phyloP scores from a whole-genome alignment of 805 yeast genomes.

The Clavispora asparagi region DNA sequence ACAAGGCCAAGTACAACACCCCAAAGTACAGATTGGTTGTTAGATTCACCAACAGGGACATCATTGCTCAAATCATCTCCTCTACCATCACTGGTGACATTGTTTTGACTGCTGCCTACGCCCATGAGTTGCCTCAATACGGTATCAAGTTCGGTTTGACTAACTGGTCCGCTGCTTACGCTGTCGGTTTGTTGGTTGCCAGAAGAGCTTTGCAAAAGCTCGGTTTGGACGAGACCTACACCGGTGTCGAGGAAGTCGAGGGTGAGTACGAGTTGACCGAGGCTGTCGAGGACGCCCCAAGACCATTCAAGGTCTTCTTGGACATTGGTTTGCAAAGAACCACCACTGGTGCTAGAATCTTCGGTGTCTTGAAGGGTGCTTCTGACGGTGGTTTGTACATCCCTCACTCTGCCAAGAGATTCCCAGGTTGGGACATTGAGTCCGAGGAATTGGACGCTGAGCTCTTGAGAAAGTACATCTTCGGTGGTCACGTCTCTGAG shows the following conservation, averaged over 20 bases:
- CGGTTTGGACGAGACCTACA: constrained; percentile 96
- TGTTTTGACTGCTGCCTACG: constrained; percentile 95
- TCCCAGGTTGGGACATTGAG: constrained; percentile 99
- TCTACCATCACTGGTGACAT: constrained; percentile 96
- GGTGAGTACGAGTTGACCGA: constrained; percentile 98
- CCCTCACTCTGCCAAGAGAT: constrained; percentile 99
- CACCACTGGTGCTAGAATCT: constrained; percentile 99
- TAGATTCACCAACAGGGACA: constrained; percentile 99
- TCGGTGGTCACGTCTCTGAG: constrained; percentile 99
- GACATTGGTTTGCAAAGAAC: constrained; percentile 99
- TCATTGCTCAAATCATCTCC: constrained; percentile 95
- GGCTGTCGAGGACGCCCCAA: constrained; percentile 99
- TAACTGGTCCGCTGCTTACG: constrained; percentile 99
- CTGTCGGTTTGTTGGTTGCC: constrained; percentile 96
- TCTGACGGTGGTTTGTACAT: constrained; percentile 99
- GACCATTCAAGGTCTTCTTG: constrained; percentile 99
- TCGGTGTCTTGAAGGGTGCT: constrained; percentile 99
- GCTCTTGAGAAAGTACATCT: constrained; percentile 95
- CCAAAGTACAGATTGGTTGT: constrained; percentile 99
- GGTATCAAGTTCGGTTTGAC: constrained; percentile 98
- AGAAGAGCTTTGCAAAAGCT: constrained; percentile 98
- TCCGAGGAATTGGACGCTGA: constrained; percentile 97
- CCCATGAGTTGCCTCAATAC: constrained; percentile 97
- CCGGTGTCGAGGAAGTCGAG: constrained; percentile 98
- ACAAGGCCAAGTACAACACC: constrained; percentile 99